A percentile compares a stretch with the other conserved stretches of the same genome.
phyloP scores from a whole-genome alignment of 2,329 filamentous ascomycete species.

The Colletotrichum incanum region DNA sequence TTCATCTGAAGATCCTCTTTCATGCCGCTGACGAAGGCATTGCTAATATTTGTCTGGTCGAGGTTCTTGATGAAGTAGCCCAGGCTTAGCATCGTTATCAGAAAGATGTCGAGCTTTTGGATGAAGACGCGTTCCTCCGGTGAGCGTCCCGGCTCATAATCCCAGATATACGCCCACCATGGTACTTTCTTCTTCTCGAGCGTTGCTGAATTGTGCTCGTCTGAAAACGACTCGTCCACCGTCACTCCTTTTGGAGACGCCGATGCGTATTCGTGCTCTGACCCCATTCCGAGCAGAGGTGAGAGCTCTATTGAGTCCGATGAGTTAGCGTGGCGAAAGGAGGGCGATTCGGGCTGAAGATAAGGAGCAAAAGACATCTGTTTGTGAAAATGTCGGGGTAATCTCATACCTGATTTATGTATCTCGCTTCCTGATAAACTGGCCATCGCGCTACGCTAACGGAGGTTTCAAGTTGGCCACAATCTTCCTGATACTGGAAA shows the following conservation, averaged over 20 bases:
- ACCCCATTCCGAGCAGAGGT: conserved; percentile 38
- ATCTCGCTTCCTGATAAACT: conserved; percentile 30
- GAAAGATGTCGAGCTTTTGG: conserved; percentile 48
- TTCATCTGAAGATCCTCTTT: conserved; percentile 48
- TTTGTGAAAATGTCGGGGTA: neutral
- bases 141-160: conserved; percentile 47
- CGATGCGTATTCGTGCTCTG: conserved; percentile 36
- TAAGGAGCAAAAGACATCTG: neutral
- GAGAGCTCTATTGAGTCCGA: conserved; percentile 35
- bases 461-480: conserved; percentile 13
- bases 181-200: conserved; percentile 14
- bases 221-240: conserved; percentile 24
- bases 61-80: conserved; percentile 47
- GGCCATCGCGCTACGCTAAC: conserved; percentile 33
- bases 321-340: conserved; percentile 1
- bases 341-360: neutral
- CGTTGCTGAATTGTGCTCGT: conserved; percentile 11
- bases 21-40: conserved; percentile 50
- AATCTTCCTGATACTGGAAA: conserved; percentile 12
- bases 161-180: conserved; percentile 56
- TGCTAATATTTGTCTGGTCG: conserved; percentile 48
- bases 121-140: conserved; percentile 48
- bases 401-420: conserved; percentile 35
- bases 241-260: conserved; percentile 26
- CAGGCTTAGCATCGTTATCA: conserved; percentile 42